A percentile compares a stretch with the other conserved stretches of the same genome.
Conservation (phyloP, 345 rosid species). For the Hirschfeldia incana region DNA sequence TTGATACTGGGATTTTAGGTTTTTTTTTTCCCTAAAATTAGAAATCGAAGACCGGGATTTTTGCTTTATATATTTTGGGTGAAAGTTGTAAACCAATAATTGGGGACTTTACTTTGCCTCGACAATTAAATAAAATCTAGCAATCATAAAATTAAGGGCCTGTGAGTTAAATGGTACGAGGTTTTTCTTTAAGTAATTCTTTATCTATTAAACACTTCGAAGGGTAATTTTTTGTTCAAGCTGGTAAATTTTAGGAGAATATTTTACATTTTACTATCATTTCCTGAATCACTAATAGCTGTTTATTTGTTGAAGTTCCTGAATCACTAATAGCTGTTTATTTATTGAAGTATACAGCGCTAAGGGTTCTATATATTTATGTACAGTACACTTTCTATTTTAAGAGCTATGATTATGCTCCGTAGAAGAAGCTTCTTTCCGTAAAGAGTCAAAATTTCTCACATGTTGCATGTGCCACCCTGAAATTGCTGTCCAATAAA, state of each 20-base stretch:
- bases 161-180: conserved; percentile 40
- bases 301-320: background rate
- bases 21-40: background rate
- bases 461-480: conserved; percentile 42
- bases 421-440: conserved; percentile 20
- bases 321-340: background rate
- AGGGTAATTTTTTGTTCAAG: background rate
- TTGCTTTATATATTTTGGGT: conserved; percentile 19
- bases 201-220: background rate
- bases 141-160: conserved; percentile 29
- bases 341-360: background rate
- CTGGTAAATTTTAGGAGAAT: background rate
- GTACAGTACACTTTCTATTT: conserved; percentile 29
- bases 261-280: background rate
- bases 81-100: background rate
- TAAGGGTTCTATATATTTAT: background rate
- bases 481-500: conserved; percentile 40
- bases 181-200: background rate
- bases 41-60: background rate
- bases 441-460: conserved; percentile 34
- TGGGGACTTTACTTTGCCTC: conserved; percentile 16
- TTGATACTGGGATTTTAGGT: background rate
- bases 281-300: background rate
- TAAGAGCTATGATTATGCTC: conserved; percentile 23
- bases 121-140: conserved; percentile 19